Base-by-base conservation (phyloP, 129 eudicot genomes). In the Flaveria sonorensis region DNA sequence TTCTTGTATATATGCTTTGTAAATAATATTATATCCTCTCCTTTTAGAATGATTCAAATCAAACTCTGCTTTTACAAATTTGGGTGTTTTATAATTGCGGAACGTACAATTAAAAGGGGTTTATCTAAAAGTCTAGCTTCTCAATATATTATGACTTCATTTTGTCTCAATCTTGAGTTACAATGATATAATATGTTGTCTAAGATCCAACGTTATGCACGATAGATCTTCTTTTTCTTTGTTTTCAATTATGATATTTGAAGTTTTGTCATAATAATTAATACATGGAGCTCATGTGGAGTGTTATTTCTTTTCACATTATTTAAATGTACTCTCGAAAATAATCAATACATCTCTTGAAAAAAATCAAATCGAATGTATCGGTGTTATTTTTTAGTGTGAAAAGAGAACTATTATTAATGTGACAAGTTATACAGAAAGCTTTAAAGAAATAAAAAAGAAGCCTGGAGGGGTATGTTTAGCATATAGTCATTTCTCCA, bases 21-120 rank as follows among this genome's bases (percentile, higher is more conserved):
- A 36, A 4, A 73, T 68, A 30, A 68, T 87, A 83, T 30, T 30
- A 63, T 64, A 51, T 57, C 77, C 70, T 66, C 77, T 53, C 71
- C 77, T 86, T 82, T 82, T 77, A 77, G 79, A 74, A 39, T 64
- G 75, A 74, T 85, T 85, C 90, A 81, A 83, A 79, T 79, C 84
- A 83, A 82, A 70, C 47, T 72, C 79, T 66, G 83, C 78, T 80
- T 89, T 77, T 75, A 82, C 85, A 48, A 76, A 81, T 91, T 86
- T 91, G 96, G 96, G 96, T 88, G 84, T 88, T 88, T 82, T 88
- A 68, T 88, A 68, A 79, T 82, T 63, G 79, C 73, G 85, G 79
- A 81, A 59, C n/a, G n/a, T n/a, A n/a, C 81, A 75, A 73, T 80
- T 80, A 80, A 68, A 80, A 84, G 75, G 70, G 77, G 77, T 48